These are phyloP conservation scores for Trichophyton verrucosum DNA, from an alignment of 2,329 filamentous ascomycete species.

Conservation along the genomic window DNA sequence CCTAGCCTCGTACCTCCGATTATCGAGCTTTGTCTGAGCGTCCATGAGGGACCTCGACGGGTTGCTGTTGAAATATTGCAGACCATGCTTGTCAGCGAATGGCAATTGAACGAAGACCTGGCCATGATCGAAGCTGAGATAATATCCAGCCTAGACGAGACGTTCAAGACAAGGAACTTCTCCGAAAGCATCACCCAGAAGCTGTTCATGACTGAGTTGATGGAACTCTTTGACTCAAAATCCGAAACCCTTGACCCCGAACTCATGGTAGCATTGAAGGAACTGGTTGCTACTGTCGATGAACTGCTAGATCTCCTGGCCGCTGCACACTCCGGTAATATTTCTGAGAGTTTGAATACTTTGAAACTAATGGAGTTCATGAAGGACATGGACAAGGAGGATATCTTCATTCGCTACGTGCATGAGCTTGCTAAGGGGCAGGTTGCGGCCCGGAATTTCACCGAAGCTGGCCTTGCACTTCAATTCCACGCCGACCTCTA, in stretches of 20 bases:
- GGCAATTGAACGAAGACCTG: conserved; percentile 87
- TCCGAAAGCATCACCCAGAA: conserved; percentile 87
- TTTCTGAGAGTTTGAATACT: conserved; percentile 74
- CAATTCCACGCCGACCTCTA: conserved; percentile 87
- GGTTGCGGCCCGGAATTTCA: conserved; percentile 59
- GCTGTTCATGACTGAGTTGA: conserved; percentile 74
- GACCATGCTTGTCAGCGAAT: conserved; percentile 97
- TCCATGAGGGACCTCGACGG: conserved; percentile 77
- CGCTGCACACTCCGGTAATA: conserved; percentile 66
- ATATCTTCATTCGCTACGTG: conserved; percentile 92
- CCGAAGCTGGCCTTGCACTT: conserved; percentile 78
- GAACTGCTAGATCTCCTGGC: conserved; percentile 84
- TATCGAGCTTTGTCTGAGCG: conserved; percentile 84
- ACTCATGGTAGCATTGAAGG: conserved; percentile 62
- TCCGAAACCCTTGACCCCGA: conserved; percentile 39
- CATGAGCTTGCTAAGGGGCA: conserved; percentile 79
- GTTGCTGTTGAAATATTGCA: conserved; percentile 90
- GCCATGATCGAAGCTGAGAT: conserved; percentile 89
- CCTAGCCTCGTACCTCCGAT: conserved; percentile 83
- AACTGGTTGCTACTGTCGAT: conserved; percentile 72
- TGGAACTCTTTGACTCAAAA: conserved; percentile 65
- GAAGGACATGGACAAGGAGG: conserved; percentile 90
- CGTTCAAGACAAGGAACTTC: conserved; percentile 80
- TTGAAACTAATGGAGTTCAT: conserved; percentile 90
- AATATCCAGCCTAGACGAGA: conserved; percentile 79